A percentile compares a stretch with the other conserved stretches of the same genome.
Evolutionary conservation across 345 rosid genomes (phyloP).

Genomic region (Punica granatum): DNA sequence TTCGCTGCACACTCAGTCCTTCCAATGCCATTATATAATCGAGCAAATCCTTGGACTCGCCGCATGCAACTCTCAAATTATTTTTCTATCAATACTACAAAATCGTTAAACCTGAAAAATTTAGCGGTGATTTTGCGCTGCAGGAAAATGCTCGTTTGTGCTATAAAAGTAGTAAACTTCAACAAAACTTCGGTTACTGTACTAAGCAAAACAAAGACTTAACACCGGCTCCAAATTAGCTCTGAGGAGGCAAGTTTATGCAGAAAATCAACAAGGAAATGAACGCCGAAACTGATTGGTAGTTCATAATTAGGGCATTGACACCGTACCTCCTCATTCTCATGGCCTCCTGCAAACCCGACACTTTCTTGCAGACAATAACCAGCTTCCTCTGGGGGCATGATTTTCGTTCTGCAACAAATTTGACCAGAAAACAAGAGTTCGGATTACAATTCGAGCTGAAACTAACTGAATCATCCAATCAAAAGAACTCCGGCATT

Average conservation of each 20-base stretch:
- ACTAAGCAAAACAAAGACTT: too few relatives aligned
- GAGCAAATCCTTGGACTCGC: background rate
- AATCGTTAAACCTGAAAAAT: background rate
- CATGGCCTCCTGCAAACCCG: conserved; percentile 67
- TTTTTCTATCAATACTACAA: background rate
- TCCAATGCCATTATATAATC: background rate
- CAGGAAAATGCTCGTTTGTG: background rate
- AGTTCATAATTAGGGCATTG: too few relatives aligned
- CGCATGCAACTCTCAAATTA: background rate
- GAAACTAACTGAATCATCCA: background rate
- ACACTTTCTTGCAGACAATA: conserved; percentile 41
- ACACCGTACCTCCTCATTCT: conserved; percentile 55
- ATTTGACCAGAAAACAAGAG: background rate
- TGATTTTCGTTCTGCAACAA: background rate
- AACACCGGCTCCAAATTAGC: too few relatives aligned
- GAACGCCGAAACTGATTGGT: too few relatives aligned
- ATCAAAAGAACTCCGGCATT: background rate
- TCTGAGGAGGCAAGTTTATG: too few relatives aligned
- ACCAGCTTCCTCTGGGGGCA: conserved; percentile 17
- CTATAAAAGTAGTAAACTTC: background rate
- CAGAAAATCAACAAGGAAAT: too few relatives aligned
- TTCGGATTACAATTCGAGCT: background rate
- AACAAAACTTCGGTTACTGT: background rate
- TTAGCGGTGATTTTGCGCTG: too few relatives aligned
- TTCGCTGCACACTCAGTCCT: background rate